Evolutionary conservation across 805 yeast genomes (phyloP), one percentile per base, ranked within the genome.

Genomic region (Millerago galiae): DNA sequence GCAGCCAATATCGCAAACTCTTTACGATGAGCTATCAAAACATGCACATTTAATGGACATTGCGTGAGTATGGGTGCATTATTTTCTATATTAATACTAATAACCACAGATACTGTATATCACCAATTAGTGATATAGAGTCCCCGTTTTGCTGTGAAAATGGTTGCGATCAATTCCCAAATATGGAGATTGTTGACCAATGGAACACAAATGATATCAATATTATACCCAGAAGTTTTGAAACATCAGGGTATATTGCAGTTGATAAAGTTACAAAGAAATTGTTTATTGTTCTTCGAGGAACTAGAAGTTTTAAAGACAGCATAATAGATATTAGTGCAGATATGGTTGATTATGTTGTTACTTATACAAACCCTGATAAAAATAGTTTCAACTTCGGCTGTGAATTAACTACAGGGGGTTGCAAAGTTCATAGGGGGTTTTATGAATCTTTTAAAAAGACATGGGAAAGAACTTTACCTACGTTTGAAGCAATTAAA

Each of bases 271-370:
- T 41, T 12, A 25, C 36, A 15, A 35, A 39, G 12, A 24, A 43
- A 2, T 35, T 57, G 7, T 28, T 47, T 2, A 25, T 56, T 3
- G 52, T 41, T 1, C 29, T 57, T 2, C 31, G 61, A 27, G 61
- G 61, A 1, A 57, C 61, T 0, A 35, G 59, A 18, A 52, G 58
- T 3, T 53, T 57, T 34, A 55, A 54, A 27, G 61, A 57, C 27
- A 38, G 57, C 2, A 34, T 57, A 3, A 44, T 55, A 15, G 60
- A 57, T 39, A 33, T 57, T 14, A 45, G 47, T 28, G 47, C 58
- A 1, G 61, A 57, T 28, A 55, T 56, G 60, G 39, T 44, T 2
- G 39, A 36, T 15, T 47, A 47, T 25, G 42, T 46, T 2, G 39
- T 26, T 21, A 16, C 15, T 5, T 12, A 29, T 10, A 2, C 10